Evolutionary conservation across 805 yeast species (phyloP).

Genomic region (Yarrowia sp.): DNA sequence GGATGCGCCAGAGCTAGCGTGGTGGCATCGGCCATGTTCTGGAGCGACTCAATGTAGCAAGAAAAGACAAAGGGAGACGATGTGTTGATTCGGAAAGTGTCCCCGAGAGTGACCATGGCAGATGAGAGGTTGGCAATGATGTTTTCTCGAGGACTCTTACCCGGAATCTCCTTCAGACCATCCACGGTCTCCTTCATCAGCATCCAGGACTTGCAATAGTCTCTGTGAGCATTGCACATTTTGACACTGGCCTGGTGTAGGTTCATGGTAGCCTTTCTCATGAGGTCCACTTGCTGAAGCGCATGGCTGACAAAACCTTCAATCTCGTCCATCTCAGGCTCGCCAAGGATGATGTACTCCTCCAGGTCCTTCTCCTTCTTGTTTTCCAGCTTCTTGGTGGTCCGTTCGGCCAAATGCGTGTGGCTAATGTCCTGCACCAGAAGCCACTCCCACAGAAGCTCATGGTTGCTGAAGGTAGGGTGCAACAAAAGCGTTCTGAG

Average conservation of each 20-base stretch:
- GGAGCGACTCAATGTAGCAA: slow-evolving; percentile 32
- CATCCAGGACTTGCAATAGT: slow-evolving; percentile 34
- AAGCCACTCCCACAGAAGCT: slow-evolving; percentile 55
- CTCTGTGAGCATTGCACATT: slow-evolving; percentile 30
- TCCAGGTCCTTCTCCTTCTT: slow-evolving; percentile 43
- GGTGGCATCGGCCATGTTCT: slow-evolving; percentile 38
- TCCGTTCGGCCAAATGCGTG: slow-evolving; percentile 44
- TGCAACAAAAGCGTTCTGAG: slow-evolving; percentile 55
- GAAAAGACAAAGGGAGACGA: slow-evolving; percentile 36
- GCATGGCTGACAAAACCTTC: slow-evolving; percentile 46
- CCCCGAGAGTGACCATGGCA: slow-evolving; percentile 18
- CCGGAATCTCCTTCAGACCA: slow-evolving; percentile 13
- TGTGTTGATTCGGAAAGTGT: slow-evolving; percentile 8
- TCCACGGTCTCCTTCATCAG: slow-evolving; percentile 20
- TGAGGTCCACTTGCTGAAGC: slow-evolving; percentile 41
- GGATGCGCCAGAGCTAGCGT: slow-evolving; percentile 44
- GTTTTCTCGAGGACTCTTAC: neutral
- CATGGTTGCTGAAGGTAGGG: slow-evolving; percentile 51
- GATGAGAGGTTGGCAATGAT: slow-evolving; percentile 14
- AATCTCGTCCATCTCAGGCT: slow-evolving; percentile 42
- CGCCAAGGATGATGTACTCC: slow-evolving; percentile 42
- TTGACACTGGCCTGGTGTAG: slow-evolving; percentile 32
- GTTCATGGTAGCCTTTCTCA: slow-evolving; percentile 39
- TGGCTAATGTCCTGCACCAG: slow-evolving; percentile 44
- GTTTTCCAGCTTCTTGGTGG: slow-evolving; percentile 45